phyloP scores from a whole-genome alignment of 2,329 filamentous ascomycete species.

The Microsporum audouinii region DNA sequence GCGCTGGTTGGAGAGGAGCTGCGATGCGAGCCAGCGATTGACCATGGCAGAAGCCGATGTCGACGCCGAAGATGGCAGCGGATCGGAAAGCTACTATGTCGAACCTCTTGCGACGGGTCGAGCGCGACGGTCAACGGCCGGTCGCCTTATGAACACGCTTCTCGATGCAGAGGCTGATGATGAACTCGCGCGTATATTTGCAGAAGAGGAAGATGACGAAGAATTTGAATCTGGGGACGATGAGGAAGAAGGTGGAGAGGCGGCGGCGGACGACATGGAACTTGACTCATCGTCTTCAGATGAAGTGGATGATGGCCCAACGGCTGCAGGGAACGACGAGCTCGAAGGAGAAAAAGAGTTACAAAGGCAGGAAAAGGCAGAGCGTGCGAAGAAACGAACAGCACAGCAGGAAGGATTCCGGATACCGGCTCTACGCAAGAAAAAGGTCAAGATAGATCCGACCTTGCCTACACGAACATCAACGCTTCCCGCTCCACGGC shows the following conservation, averaged over 20 bases:
- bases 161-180: conserved; percentile 61
- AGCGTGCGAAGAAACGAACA: conserved; percentile 59
- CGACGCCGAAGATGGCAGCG: conserved; percentile 1
- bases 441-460: conserved; percentile 56
- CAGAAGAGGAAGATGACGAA: conserved; percentile 57
- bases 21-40: neutral
- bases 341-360: conserved; percentile 80
- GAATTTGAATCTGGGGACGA: conserved; percentile 34
- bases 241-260: conserved; percentile 43
- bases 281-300: conserved; percentile 78
- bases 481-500: conserved; percentile 30
- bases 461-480: conserved; percentile 18
- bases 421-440: conserved; percentile 49
- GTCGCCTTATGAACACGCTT: conserved; percentile 70
- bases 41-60: conserved; percentile 4
- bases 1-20: neutral
- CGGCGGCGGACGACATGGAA: conserved; percentile 59
- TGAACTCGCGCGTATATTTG: conserved; percentile 61
- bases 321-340: conserved; percentile 46
- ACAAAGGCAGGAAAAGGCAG: conserved; percentile 61
- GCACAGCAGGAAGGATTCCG: conserved; percentile 49
- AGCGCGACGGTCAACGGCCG: conserved; percentile 66
- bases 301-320: conserved; percentile 60
- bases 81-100: conserved; percentile 6
- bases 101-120: conserved; percentile 60